Evolutionary conservation across 768 basidiomycete species (phyloP).

Genomic region (Tylopilus intermedius): DNA sequence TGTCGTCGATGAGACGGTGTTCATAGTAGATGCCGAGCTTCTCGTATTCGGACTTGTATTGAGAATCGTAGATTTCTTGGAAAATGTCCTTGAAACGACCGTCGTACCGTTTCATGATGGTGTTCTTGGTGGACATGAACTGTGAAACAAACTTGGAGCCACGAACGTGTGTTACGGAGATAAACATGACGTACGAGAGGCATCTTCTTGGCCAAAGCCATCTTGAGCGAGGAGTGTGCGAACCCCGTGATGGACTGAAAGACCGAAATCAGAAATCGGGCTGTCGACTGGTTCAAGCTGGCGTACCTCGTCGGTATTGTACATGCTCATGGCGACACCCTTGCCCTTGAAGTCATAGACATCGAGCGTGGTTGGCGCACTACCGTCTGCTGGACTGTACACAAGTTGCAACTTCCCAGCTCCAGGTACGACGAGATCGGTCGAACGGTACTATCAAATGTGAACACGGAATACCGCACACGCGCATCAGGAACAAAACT

Average conservation of each 20-base stretch:
- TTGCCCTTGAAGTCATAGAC: slow-evolving; percentile 92
- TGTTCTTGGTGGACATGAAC: slow-evolving; percentile 99
- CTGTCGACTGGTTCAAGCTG: neutral
- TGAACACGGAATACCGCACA: slow-evolving; percentile 6
- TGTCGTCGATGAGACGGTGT: slow-evolving; percentile 95
- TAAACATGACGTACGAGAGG: slow-evolving; percentile 47
- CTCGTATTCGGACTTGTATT: slow-evolving; percentile 71
- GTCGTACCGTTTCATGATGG: slow-evolving; percentile 95
- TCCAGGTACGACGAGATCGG: slow-evolving; percentile 87
- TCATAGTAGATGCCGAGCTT: slow-evolving; percentile 80
- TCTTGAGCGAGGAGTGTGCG: slow-evolving; percentile 97
- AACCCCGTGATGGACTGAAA: slow-evolving; percentile 85
- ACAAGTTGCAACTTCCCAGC: slow-evolving; percentile 92
- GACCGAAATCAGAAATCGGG: neutral
- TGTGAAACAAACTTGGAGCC: slow-evolving; percentile 21
- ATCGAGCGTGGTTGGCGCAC: slow-evolving; percentile 60
- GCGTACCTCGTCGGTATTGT: slow-evolving; percentile 90
- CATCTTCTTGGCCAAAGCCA: slow-evolving; percentile 80
- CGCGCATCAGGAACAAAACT: slow-evolving; percentile 15
- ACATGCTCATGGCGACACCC: slow-evolving; percentile 96
- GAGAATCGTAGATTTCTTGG: slow-evolving; percentile 87
- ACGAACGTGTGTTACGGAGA: slow-evolving; percentile 5
- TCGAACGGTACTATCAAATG: slow-evolving; percentile 71
- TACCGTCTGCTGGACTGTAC: slow-evolving; percentile 77
- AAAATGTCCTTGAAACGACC: slow-evolving; percentile 99